Conservation (phyloP, 768 basidiomycete species). For the Auricularia sp. region DNA sequence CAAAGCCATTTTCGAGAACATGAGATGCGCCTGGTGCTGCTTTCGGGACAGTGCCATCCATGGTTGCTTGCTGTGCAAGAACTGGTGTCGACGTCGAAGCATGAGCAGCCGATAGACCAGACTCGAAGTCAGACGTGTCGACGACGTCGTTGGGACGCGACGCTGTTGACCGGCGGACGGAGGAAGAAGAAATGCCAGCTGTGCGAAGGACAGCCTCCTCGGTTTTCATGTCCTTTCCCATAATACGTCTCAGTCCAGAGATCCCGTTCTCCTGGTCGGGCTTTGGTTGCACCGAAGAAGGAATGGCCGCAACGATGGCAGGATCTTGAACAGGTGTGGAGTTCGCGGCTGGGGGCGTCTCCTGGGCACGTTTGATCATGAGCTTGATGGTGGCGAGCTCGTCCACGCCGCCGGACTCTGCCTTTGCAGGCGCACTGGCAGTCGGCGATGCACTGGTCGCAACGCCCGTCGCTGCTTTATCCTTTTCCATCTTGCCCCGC, state of each 20-base stretch:
- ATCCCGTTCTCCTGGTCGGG: neutral
- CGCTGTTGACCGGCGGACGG: neutral
- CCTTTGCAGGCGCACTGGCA: neutral
- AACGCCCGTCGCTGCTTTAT: conserved; percentile 23
- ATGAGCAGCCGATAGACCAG: neutral
- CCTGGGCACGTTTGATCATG: conserved; percentile 72
- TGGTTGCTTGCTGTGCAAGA: neutral
- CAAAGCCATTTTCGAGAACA: neutral
- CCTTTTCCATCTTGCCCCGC: conserved; percentile 62
- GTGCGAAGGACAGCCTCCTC: neutral
- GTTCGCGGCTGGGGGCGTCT: conserved; percentile 18
- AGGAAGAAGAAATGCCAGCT: neutral
- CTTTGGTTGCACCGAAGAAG: conserved; percentile 4
- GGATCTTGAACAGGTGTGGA: neutral
- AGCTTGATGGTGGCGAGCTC: conserved; percentile 79
- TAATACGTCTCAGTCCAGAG: neutral
- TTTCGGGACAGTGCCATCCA: neutral
- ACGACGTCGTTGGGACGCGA: neutral
- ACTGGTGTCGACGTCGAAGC: neutral
- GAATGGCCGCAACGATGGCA: neutral
- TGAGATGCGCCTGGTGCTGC: neutral
- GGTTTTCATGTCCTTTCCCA: neutral
- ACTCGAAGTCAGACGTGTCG: neutral
- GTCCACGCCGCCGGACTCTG: conserved; percentile 38
- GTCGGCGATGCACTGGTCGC: neutral